Evolutionary conservation across 2,329 filamentous ascomycete species (phyloP).

Genomic region (Macrophomina tecta): DNA sequence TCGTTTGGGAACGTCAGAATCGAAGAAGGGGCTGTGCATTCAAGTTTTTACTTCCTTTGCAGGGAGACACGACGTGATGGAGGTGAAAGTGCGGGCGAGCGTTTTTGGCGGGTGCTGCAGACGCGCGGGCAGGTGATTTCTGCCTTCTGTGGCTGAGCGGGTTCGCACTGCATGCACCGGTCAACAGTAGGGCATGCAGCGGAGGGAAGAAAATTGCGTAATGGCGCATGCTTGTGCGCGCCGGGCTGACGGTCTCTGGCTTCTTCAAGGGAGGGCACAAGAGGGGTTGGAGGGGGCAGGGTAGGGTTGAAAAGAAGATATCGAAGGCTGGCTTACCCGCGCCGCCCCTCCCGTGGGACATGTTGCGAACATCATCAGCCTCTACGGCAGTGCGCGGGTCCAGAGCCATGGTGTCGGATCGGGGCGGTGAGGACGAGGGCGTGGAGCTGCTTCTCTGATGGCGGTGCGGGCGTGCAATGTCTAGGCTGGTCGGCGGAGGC

Average conservation of each 20-base stretch:
- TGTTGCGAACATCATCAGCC: constrained; percentile 36
- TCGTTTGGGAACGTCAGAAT: not conserved
- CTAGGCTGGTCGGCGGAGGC: not conserved
- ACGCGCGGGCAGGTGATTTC: not conserved
- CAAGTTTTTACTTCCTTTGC: not conserved
- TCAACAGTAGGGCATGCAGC: not conserved
- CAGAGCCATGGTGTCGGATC: constrained; percentile 16
- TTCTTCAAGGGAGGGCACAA: not conserved
- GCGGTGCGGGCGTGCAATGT: not conserved
- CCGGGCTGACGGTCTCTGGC: not conserved
- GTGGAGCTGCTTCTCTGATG: not conserved
- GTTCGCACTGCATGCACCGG: not conserved
- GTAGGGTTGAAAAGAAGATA: constrained; percentile 5
- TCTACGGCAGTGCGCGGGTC: constrained; percentile 33
- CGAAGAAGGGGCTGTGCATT: not conserved
- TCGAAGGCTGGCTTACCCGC: constrained; percentile 58
- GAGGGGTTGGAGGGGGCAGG: not conserved
- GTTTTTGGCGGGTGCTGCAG: not conserved
- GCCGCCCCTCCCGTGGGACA: constrained; percentile 77
- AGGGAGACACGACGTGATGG: not conserved
- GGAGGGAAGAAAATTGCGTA: not conserved
- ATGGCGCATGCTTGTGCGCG: not conserved
- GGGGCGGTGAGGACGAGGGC: not conserved
- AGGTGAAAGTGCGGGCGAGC: not conserved
- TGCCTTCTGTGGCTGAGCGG: not conserved